A percentile compares a stretch with the other conserved stretches of the same genome.
phyloP scores from a whole-genome alignment of 2,329 filamentous ascomycete species.

The Ophiostoma fasciatum region DNA sequence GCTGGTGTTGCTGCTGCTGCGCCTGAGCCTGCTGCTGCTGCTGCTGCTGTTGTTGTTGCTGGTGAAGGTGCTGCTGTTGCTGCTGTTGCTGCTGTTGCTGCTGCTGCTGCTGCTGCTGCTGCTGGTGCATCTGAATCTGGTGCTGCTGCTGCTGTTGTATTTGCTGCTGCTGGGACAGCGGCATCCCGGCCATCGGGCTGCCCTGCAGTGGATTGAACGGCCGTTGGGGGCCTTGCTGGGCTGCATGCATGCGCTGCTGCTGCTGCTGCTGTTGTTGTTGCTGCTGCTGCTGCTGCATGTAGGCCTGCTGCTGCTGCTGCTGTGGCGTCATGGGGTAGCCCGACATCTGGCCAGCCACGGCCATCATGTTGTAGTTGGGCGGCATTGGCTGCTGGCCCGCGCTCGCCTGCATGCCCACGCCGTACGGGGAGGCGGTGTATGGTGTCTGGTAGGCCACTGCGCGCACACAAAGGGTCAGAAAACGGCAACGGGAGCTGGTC shows the following conservation, averaged over 20 bases:
- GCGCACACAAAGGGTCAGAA: slow-evolving; percentile 1
- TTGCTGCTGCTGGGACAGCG: slow-evolving; percentile 23
- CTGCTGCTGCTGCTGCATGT: slow-evolving; percentile 18
- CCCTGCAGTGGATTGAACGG: slow-evolving; percentile 22
- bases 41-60: slow-evolving; percentile 19
- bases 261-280: slow-evolving; percentile 18
- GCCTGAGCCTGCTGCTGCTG: slow-evolving; percentile 7
- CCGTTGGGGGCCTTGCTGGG: slow-evolving; percentile 24
- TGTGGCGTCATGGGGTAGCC: slow-evolving; percentile 41
- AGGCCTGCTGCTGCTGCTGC: slow-evolving; percentile 24
- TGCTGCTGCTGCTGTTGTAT: slow-evolving; percentile 17
- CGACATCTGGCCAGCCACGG: slow-evolving; percentile 28
- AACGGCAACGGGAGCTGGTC: not conserved
- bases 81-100: slow-evolving; percentile 18
- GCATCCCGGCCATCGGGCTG: slow-evolving; percentile 20
- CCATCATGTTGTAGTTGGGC: slow-evolving; percentile 40
- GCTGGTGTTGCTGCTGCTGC: slow-evolving; percentile 1
- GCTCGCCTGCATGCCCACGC: slow-evolving; percentile 33
- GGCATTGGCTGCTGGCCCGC: slow-evolving; percentile 32
- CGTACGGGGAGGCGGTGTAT: slow-evolving; percentile 42
- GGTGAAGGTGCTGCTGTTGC: slow-evolving; percentile 22
- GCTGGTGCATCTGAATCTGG: slow-evolving; percentile 14
- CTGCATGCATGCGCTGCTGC: slow-evolving; percentile 29
- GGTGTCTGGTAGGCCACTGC: slow-evolving; percentile 44
- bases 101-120: slow-evolving; percentile 15